phyloP scores from a whole-genome alignment of 2,329 filamentous ascomycete genomes.

The Talaromyces sp. region DNA sequence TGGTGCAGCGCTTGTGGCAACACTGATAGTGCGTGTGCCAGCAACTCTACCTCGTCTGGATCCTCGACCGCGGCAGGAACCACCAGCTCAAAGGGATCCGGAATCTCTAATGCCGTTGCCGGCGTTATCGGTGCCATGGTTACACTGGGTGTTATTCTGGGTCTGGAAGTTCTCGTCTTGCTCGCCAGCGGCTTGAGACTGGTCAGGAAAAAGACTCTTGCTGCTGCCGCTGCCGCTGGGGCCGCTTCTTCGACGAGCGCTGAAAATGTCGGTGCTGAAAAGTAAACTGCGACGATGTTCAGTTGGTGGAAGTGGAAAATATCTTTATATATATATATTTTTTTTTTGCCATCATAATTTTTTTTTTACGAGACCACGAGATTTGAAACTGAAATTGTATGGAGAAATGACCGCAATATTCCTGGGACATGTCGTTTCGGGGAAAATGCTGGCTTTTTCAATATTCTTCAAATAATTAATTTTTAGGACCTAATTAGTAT shows the following conservation, averaged over 20 bases:
- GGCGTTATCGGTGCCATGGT: conserved; percentile 75
- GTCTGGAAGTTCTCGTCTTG: conserved; percentile 50
- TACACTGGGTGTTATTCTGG: conserved; percentile 60
- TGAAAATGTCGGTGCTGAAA: neutral
- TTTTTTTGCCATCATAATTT: neutral
- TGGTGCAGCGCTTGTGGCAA: conserved; percentile 79
- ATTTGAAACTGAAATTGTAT: neutral
- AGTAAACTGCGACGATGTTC: neutral
- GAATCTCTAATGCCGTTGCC: conserved; percentile 66
- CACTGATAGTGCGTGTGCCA: conserved; percentile 61
- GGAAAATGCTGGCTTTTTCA: neutral
- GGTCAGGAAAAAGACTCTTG: conserved; percentile 46
- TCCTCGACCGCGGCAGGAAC: conserved; percentile 9
- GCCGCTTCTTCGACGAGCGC: neutral
- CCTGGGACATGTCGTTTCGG: neutral
- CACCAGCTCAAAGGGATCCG: conserved; percentile 30
- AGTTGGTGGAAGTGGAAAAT: neutral
- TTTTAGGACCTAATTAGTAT: neutral
- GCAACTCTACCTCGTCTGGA: conserved; percentile 17
- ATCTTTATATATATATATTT: no score
- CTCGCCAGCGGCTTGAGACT: conserved; percentile 55
- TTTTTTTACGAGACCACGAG: neutral
- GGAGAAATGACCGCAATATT: neutral
- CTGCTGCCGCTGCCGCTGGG: conserved; percentile 2
- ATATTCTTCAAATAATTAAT: neutral